Evolutionary conservation across 1,284 basidiomycete genomes (phyloP).

Genomic region (Termitomyces sp.): DNA sequence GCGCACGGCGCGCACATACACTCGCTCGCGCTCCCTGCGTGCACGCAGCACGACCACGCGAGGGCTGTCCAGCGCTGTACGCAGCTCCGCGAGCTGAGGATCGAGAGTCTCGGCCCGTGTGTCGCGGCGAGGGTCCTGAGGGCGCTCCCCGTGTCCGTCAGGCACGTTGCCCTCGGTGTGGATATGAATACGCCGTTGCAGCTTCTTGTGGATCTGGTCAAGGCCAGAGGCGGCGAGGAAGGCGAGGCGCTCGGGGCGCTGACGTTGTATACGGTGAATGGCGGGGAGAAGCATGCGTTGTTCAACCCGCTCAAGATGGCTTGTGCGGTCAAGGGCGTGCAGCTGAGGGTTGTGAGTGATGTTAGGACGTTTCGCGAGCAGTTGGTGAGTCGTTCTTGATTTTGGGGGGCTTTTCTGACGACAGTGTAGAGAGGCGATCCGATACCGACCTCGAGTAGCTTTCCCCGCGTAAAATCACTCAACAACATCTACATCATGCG

Average conservation of each 20-base stretch:
- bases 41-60: slow-evolving; percentile 41
- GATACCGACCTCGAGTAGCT: slow-evolving; percentile 14
- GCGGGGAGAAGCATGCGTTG: slow-evolving; percentile 40
- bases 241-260: slow-evolving; percentile 30
- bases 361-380: slow-evolving; percentile 42
- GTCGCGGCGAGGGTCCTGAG: slow-evolving; percentile 41
- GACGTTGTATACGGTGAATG: slow-evolving; percentile 43
- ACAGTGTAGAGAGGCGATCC: slow-evolving; percentile 30
- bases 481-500: slow-evolving; percentile 23
- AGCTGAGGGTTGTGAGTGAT: slow-evolving; percentile 40
- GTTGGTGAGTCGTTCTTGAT: slow-evolving; percentile 32
- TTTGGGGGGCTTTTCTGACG: slow-evolving; percentile 4
- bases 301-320: slow-evolving; percentile 48
- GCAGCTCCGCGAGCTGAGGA: slow-evolving; percentile 44
- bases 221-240: slow-evolving; percentile 16
- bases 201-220: slow-evolving; percentile 46
- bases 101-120: slow-evolving; percentile 40
- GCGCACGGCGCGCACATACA: slow-evolving; percentile 43
- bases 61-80: slow-evolving; percentile 42
- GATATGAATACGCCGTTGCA: slow-evolving; percentile 49
- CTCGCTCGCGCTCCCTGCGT: slow-evolving; percentile 53
- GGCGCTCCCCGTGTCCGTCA: slow-evolving; percentile 41
- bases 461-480: slow-evolving; percentile 24
- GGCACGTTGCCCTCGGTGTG: slow-evolving; percentile 54
- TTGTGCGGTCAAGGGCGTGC: slow-evolving; percentile 50